Evolutionary conservation across 805 yeast species (phyloP), one percentile per base, ranked within the genome.

Genomic region (Dipodascus geniculatus): DNA sequence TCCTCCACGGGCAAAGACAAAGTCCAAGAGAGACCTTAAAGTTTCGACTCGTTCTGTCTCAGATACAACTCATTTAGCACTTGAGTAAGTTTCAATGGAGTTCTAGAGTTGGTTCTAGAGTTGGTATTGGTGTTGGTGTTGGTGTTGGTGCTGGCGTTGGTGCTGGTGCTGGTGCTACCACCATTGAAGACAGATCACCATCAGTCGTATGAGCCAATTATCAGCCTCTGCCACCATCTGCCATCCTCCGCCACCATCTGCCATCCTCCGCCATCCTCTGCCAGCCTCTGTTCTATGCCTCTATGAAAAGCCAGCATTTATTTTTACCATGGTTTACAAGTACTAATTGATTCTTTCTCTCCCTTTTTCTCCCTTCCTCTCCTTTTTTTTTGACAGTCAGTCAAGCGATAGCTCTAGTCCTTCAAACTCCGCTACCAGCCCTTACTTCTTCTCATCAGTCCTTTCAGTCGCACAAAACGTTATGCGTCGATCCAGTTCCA

Each of bases 401-500:
- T n/a, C n/a, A 28, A 28, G 33, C 11, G 11, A 28, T 28, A 28
- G 6, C 6, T 6, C 6, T 6, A 28, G 33, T 17, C 17, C n/a
- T 50, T 23, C 23, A 33, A 33, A 16, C 48, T 3, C 52, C 48
- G 23, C 23, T 14, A 33, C 16, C 11, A 50, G n/a, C 9, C 48
- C 44, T 19, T 50, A 17, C 44, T 38, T 38, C 19, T 53, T 60
- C 47, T 54, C 54, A 9, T 53, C 59, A 17, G 56, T 64, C 33
- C 35, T 64, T 38, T 56, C 64, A 2, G 68, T 57, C 1, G 67
- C 68, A 22, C 67, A 64, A 53, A 62, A 60, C 38, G 68, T 67
- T 14, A 20, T 65, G 31, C 31, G 49, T n/a, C 11, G 49, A 22
- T 22, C 49, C 19, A 23, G 19, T 22, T 47, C 31, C 9, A 22